These are phyloP conservation scores for Fusarium sp. DNA, from an alignment of 2,329 filamentous ascomycete species.

Conservation along the genomic window DNA sequence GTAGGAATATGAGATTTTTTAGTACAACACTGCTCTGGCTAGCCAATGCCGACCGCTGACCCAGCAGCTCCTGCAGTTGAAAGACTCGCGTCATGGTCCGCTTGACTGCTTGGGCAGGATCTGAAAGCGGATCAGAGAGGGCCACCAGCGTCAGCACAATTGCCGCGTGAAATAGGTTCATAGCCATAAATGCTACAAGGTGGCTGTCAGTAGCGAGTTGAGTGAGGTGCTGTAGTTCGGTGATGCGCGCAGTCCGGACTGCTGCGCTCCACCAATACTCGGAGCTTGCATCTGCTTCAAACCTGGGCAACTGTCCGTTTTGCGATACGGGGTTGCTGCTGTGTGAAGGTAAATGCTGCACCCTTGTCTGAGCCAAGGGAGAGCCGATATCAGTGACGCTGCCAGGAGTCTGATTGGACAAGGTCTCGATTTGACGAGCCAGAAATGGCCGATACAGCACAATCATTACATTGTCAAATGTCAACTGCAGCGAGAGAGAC, in stretches of 20 bases:
- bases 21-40: not conserved
- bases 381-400: not conserved
- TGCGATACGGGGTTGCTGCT: not conserved
- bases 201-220: not conserved
- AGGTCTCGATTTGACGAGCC: not conserved
- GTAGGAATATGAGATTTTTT: not conserved
- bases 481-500: not conserved
- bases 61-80: not conserved
- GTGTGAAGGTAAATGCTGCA: not conserved
- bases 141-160: not conserved
- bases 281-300: not conserved
- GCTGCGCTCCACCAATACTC: not conserved
- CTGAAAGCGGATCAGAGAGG: not conserved
- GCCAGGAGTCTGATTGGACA: not conserved
- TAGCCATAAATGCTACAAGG: not conserved
- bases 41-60: not conserved
- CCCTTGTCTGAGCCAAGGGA: not conserved
- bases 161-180: not conserved
- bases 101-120: not conserved
- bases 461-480: not conserved
- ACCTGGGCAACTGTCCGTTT: not conserved
- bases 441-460: not conserved
- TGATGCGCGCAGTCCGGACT: not conserved
- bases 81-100: not conserved
- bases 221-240: not conserved